phyloP scores from a whole-genome alignment of 345 rosid genomes.

The Fremontodendron californicum region DNA sequence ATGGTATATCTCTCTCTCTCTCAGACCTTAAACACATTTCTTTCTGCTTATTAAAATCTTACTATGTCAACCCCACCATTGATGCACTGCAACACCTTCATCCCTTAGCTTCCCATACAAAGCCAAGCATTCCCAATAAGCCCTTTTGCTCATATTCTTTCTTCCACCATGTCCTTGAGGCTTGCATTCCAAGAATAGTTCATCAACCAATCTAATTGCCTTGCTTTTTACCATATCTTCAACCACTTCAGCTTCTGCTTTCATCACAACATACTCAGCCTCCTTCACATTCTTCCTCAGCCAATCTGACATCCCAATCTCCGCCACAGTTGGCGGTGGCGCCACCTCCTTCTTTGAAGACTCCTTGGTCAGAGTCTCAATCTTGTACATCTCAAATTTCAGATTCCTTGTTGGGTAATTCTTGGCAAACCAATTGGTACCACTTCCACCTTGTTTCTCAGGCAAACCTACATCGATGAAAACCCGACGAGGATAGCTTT shows the following conservation, averaged over 20 bases:
- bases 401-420: conserved; percentile 67
- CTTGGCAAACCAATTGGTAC: conserved; percentile 55
- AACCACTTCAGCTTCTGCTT: conserved; percentile 43
- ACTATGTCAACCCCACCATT: conserved; percentile 67
- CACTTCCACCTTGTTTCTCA: conserved; percentile 41
- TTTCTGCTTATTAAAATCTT: conserved; percentile 2
- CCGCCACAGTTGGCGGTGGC: conserved; percentile 6
- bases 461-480: conserved; percentile 63
- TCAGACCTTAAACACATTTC: background rate
- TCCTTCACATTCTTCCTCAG: conserved; percentile 56
- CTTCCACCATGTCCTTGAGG: conserved; percentile 40
- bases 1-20: background rate
- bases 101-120: conserved; percentile 35
- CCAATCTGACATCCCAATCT: conserved; percentile 65
- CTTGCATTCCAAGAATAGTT: conserved; percentile 37
- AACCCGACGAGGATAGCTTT: conserved; percentile 56
- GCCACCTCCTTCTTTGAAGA: background rate
- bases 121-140: conserved; percentile 85
- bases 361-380: conserved; percentile 41
- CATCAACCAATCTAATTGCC: conserved; percentile 1
- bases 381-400: conserved; percentile 64
- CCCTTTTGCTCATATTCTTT: conserved; percentile 40
- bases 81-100: conserved; percentile 19
- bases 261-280: conserved; percentile 75
- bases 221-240: conserved; percentile 4